These are phyloP conservation scores for Ploettnerulaceae sp. DNA, from an alignment of 2,329 filamentous ascomycete genomes.

Conservation along the genomic window DNA sequence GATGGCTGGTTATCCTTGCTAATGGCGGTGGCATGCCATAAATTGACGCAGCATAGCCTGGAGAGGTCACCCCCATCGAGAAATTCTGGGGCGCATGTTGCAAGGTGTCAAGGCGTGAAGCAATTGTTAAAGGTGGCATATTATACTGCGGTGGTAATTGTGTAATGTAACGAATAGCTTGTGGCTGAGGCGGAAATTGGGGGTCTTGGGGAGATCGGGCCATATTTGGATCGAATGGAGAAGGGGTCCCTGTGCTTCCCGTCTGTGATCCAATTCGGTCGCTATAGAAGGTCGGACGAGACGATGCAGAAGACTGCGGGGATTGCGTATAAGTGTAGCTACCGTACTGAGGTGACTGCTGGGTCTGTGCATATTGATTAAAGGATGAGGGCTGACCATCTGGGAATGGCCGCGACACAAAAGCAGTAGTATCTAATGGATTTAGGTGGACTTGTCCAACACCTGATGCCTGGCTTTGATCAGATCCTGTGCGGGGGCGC, in stretches of 20 bases:
- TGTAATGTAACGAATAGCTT: not conserved
- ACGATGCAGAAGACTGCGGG: not conserved
- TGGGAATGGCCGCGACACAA: not conserved
- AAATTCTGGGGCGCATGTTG: not conserved
- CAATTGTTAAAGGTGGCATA: not conserved
- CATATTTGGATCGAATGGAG: not conserved
- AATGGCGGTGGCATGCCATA: slow-evolving; percentile 1
- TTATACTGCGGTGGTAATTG: not conserved
- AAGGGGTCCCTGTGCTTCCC: not conserved
- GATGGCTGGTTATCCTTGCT: not conserved
- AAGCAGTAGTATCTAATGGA: not conserved
- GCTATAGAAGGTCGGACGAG: not conserved
- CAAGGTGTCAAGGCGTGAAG: not conserved
- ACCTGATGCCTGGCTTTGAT: not conserved
- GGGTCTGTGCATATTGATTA: not conserved
- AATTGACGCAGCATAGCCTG: not conserved
- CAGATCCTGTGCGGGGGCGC: slow-evolving; percentile 3
- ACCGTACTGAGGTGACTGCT: not conserved
- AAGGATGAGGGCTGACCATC: not conserved
- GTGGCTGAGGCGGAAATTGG: slow-evolving; percentile 1
- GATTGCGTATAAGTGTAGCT: not conserved
- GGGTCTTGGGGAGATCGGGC: not conserved
- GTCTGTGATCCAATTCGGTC: not conserved
- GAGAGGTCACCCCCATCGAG: not conserved
- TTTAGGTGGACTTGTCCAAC: slow-evolving; percentile 1